These are phyloP conservation scores for Penicillium roqueforti DNA, from an alignment of 495 filamentous ascomycete genomes.

Conservation along the genomic window DNA sequence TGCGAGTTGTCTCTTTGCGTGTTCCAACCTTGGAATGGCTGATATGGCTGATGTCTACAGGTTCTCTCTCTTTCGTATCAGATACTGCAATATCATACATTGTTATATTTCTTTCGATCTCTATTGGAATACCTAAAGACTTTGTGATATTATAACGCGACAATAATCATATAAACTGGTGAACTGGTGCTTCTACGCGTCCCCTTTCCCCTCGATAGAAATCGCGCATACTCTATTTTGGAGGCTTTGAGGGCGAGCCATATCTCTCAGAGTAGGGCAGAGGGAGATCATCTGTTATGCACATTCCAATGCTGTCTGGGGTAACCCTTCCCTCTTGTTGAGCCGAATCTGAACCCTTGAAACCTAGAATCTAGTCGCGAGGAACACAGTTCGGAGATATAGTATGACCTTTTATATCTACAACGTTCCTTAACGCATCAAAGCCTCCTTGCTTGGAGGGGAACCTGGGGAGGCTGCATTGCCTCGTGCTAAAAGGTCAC, in stretches of 20 bases:
- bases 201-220: conserved; percentile 11
- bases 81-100: not conserved
- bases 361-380: conserved; percentile 7
- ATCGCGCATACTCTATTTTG: conserved; percentile 14
- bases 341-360: conserved; percentile 1
- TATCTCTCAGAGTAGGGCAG: not conserved
- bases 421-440: not conserved
- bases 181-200: not conserved
- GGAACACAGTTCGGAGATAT: not conserved
- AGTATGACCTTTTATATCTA: not conserved
- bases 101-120: not conserved
- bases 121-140: not conserved
- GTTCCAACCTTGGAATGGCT: conserved; percentile 5
- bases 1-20: not conserved
- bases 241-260: not conserved
- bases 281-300: not conserved
- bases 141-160: not conserved
- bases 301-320: conserved; percentile 25
- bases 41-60: conserved; percentile 8
- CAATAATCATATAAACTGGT: not conserved
- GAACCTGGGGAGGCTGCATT: not conserved
- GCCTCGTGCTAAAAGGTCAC: conserved; percentile 14
- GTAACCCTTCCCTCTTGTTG: conserved; percentile 1
- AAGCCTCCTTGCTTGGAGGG: not conserved
- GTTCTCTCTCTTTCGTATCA: conserved; percentile 12